Base-by-base conservation (phyloP, 768 basidiomycete species). In the Lentinula sp. region DNA sequence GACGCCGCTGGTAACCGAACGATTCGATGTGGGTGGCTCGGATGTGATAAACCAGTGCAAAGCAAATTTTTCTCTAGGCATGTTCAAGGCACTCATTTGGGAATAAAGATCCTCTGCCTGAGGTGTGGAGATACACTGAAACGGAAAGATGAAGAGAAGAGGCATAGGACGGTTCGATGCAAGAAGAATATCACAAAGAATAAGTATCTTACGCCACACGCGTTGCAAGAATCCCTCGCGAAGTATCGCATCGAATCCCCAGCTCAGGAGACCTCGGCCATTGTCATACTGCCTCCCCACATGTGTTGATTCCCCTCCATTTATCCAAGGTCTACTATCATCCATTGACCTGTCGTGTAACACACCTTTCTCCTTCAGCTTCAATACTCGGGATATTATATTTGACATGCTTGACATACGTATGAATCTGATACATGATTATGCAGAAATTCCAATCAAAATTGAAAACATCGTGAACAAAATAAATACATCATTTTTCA, bases 371-470 rank as follows among this genome's bases (percentile, higher is more conserved):
- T 28, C 28, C 28, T 28, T 28, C 28, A 28, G 28, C 28, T 28
- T 10, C 16, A 42, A 11, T n/a, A 42, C 10, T 10, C 40, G 16
- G 16, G 40, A 42, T 42, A n/a, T 10, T 42, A 42, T 42, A 10
- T 11, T 10, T 42, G 11, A 42, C 11, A 42, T 42, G 16, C 10
- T 11, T 42, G 16, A 42, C 40, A 42, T 42, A n/a, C 97, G 98
- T 86, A 18, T 28, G 28, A 28, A 28, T 28, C 28, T 28, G 28
- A 28, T 28, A 28, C 28, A 28, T 28, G 28, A 28, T 28, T 28
- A 28, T 28, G 28, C 28, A 28, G 28, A 28, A 28, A 3, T 28
- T 28, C 28, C 28, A 28, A 28, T 28, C 28, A 28, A 28, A 28
- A 28, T 28, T 28, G 28, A 28, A 28, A 28, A 28, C 28, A 28